Percentiles rank a stretch among this genome's conserved stretches.
phyloP scores from a whole-genome alignment of 2,329 filamentous ascomycete species.

The Claviceps africana region DNA sequence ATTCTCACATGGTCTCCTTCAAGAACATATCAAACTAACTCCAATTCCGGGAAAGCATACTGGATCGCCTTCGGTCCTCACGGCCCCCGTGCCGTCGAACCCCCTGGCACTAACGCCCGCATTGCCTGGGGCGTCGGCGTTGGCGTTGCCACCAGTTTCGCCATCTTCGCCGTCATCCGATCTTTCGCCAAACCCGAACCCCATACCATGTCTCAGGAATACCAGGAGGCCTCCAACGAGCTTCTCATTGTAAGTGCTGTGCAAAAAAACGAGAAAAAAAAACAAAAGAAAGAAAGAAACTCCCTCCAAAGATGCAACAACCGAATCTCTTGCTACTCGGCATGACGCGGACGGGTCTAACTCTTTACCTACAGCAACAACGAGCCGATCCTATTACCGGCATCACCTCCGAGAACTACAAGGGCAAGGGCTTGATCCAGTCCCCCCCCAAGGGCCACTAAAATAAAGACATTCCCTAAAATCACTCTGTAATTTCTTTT shows the following conservation, averaged over 20 bases:
- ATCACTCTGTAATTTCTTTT: constrained; percentile 18
- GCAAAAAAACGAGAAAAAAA: neutral
- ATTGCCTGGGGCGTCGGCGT: constrained; percentile 59
- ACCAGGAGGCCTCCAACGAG: constrained; percentile 90
- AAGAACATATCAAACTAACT: constrained; percentile 18
- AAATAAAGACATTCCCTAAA: constrained; percentile 11
- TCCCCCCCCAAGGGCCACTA: constrained; percentile 41
- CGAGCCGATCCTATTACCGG: constrained; percentile 78
- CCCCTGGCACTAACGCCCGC: constrained; percentile 73
- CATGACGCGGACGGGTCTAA: neutral
- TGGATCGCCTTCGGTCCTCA: constrained; percentile 98
- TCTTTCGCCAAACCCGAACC: constrained; percentile 58
- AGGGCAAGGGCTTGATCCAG: constrained; percentile 67
- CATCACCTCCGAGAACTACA: constrained; percentile 65
- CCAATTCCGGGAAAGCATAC: constrained; percentile 55
- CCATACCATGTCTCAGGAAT: constrained; percentile 89
- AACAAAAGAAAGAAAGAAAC: too few relatives aligned
- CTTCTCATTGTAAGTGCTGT: constrained; percentile 63
- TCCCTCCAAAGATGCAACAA: too few relatives aligned
- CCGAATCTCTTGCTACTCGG: neutral
- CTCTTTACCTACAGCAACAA: constrained; percentile 45
- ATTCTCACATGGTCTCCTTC: neutral
- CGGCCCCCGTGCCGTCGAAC: constrained; percentile 70
- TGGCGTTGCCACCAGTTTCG: constrained; percentile 52
- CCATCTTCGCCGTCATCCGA: constrained; percentile 60